Base-by-base conservation (phyloP, 2,329 filamentous ascomycete species). In the Arthroderma sp. region DNA sequence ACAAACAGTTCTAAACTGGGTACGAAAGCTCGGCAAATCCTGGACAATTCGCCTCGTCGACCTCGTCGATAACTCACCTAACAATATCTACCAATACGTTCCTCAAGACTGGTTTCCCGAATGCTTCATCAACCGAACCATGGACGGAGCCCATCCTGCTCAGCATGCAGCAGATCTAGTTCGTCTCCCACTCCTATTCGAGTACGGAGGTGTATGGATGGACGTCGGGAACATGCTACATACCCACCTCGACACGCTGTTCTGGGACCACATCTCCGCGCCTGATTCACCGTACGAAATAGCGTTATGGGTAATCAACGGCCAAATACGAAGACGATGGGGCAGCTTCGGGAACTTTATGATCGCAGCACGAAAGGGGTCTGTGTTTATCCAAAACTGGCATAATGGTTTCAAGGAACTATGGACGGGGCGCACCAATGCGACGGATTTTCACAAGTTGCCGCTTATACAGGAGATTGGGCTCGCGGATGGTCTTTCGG, bases 101-200 rank as follows among this genome's bases (percentile, higher is more conserved):
- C 49, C 61, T 5, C 42, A 54, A 1, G 56, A 60, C 1, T 51
- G 62, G 33, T 59, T 69, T 33, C 61, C 70, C 0, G 61, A 65
- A 9, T 53, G 64, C 0, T 67, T 71, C 45, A 61, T 67, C 28
- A 58, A 67, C 7, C 53, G 60, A 30, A 65, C 58, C 0, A 72
- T 73, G 66, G 58, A 62, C 8, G 69, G 71, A 0, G 62, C 63
- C 0, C 62, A 63, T 43, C 56, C 60, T 1, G 69, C 65, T 1
- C 61, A 60, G 1, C 71, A 75, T 48, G 63, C 61, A 1, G 66
- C 67, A 2, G 72, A 75, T 43, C 57, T 74, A 1, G 55, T 74
- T 4, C 65, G 72, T 0, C 58, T 70, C 4, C 61, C 65, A n/a
- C 55, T 61, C 4, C 48, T 70, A 9, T 59, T 58, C 41, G 47